Base-by-base conservation (phyloP, 345 rosid genomes). In the Noccaea bulbosa region DNA sequence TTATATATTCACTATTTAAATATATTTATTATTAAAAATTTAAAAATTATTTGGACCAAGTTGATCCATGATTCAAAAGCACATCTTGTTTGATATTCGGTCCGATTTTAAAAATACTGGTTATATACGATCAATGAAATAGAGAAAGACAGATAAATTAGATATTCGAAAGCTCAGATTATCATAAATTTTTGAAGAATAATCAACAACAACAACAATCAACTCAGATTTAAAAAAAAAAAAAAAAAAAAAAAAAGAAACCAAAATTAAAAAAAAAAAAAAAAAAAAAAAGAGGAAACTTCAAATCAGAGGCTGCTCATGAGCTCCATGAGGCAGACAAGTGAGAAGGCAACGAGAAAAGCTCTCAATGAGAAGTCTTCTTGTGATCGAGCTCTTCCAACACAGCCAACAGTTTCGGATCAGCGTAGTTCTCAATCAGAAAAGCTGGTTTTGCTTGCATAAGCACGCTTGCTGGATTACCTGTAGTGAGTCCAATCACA, bases 351-450 rank as follows among this genome's bases (percentile, higher is more conserved):
- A 48, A 14, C 33, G n/a, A 35, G 51, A 50, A 65, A 50, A 65
- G 48, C 22, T 65, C 34, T 33, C 8, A 66, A 65, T 49, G 30
- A 39, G 78, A 69, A 55, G 11, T 80, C 14, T n/a, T 55, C 61
- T 73, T 81, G 69, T 71, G 81, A 67, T 87, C 93, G 11, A 90
- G 82, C 67, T 87, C 92, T 70, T 88, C 92, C 46, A 95, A 77
- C 63, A 96, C 94, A 3, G 81, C 81, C 98, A 79, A 87, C 68
- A 95, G 67, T 73, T 84, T 90, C 0, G 91, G 87, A 68, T 95
- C 99, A 7, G 76, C 92, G 34, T 95, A 95, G 76, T 86, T 77
- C 74, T 87, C 84, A 10, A 95, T 73, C 17, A 95, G 86, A 73
- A 88, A 70, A 38, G 94, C 70, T 1, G 99, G 99, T 53, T 86